phyloP scores from a whole-genome alignment of 2,329 filamentous ascomycete genomes.

The Coniochaeta sp. region DNA sequence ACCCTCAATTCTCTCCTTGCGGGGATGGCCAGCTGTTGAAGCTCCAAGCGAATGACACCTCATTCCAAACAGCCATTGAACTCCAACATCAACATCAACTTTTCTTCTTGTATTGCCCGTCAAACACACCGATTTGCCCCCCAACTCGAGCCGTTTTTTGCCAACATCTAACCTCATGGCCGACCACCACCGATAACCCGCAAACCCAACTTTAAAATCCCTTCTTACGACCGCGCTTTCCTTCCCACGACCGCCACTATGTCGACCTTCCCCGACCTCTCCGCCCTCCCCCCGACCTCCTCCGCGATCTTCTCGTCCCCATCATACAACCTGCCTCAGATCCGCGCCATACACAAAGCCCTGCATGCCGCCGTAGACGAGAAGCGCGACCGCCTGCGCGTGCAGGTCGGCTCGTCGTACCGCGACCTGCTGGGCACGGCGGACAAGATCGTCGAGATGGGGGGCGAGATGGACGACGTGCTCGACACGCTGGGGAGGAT shows the following conservation, averaged over 20 bases:
- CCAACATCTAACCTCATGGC: too few relatives aligned
- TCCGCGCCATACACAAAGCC: slow-evolving; percentile 54
- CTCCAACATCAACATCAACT: too few relatives aligned
- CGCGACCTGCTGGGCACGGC: slow-evolving; percentile 86
- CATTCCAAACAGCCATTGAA: too few relatives aligned
- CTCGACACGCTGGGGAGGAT: slow-evolving; percentile 66
- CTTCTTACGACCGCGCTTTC: background rate
- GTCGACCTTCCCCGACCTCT: slow-evolving; percentile 33
- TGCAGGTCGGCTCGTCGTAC: slow-evolving; percentile 63
- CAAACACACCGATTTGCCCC: too few relatives aligned
- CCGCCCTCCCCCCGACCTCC: slow-evolving; percentile 39
- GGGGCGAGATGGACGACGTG: slow-evolving; percentile 65
- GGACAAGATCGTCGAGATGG: slow-evolving; percentile 90
- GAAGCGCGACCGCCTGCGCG: slow-evolving; percentile 54
- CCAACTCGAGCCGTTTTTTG: too few relatives aligned
- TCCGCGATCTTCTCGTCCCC: slow-evolving; percentile 41
- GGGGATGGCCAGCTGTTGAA: background rate
- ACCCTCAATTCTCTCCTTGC: too few relatives aligned
- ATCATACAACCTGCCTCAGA: slow-evolving; percentile 47
- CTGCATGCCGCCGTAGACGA: slow-evolving; percentile 55
- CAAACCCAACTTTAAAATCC: background rate
- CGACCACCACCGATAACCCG: background rate
- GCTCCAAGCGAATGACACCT: background rate
- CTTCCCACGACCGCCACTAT: background rate
- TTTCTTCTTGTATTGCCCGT: too few relatives aligned